A percentile compares a stretch with the other conserved stretches of the same genome.
Evolutionary conservation across 2,329 filamentous ascomycete genomes (phyloP).

Genomic region (Fusarium irregulare): DNA sequence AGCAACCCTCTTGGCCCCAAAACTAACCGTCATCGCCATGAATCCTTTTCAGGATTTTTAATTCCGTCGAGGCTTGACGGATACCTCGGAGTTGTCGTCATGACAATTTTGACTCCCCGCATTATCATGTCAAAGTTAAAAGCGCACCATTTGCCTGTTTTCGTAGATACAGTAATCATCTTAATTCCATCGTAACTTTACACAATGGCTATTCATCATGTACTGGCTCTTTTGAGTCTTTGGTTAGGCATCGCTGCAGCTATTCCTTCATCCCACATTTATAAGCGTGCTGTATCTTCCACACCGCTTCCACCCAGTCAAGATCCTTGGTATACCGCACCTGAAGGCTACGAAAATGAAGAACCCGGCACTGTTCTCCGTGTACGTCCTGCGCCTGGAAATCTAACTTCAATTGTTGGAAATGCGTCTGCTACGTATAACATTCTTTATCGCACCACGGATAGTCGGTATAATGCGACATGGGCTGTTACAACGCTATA

Average conservation of each 20-base stretch:
- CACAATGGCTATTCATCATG: slow-evolving; percentile 28
- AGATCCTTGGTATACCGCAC: slow-evolving; percentile 44
- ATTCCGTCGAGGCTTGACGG: background rate
- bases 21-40: background rate
- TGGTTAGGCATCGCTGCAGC: slow-evolving; percentile 27
- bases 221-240: slow-evolving; percentile 27
- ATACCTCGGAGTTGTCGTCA: slow-evolving; percentile 21
- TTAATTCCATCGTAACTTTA: background rate
- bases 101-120: background rate
- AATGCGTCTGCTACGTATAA: slow-evolving; percentile 41
- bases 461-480: slow-evolving; percentile 39
- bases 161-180: background rate
- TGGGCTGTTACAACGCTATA: slow-evolving; percentile 44
- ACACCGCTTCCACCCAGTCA: slow-evolving; percentile 33
- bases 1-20: background rate
- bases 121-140: background rate
- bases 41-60: slow-evolving; percentile 8
- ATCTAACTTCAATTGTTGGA: slow-evolving; percentile 31
- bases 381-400: slow-evolving; percentile 39
- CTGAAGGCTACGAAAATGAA: slow-evolving; percentile 29
- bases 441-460: slow-evolving; percentile 42
- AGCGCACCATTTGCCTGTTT: background rate
- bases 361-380: slow-evolving; percentile 42
- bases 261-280: slow-evolving; percentile 1
- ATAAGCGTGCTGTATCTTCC: slow-evolving; percentile 8